Evolutionary conservation across 164 flowering plant genomes (phyloP).

Genomic region (Brasenia schreberi): DNA sequence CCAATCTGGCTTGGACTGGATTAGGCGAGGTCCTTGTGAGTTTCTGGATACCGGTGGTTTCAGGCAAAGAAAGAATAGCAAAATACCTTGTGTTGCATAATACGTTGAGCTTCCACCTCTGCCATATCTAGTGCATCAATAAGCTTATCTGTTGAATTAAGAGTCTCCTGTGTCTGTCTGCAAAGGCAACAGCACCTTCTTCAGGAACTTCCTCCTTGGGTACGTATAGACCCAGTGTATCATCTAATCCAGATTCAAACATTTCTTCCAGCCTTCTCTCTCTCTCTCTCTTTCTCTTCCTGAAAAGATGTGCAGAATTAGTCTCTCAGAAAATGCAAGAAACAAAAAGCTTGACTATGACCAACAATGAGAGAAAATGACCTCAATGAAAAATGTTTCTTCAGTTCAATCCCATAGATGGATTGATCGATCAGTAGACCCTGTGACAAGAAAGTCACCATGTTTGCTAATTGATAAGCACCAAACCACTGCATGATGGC

Average conservation of each 20-base stretch:
- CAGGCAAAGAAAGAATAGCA: neutral
- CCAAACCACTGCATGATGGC: constrained; percentile 87
- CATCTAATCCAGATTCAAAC: constrained; percentile 77
- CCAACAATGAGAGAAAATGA: constrained; percentile 9
- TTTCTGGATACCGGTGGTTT: no score
- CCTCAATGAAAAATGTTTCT: constrained; percentile 94
- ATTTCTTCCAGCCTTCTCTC: constrained; percentile 88
- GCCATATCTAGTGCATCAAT: constrained; percentile 84
- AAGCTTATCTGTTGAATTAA: constrained; percentile 63
- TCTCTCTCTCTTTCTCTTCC: constrained; percentile 99
- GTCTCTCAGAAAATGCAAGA: neutral
- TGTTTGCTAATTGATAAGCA: constrained; percentile 79
- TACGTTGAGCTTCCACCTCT: constrained; percentile 55
- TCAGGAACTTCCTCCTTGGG: constrained; percentile 78
- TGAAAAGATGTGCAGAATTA: constrained; percentile 16
- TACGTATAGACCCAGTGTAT: constrained; percentile 42
- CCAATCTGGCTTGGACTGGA: no score
- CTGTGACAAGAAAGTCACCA: constrained; percentile 89
- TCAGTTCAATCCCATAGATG: constrained; percentile 99
- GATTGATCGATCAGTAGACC: constrained; percentile 88
- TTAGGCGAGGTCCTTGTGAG: no score
- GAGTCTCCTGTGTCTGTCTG: constrained; percentile 83
- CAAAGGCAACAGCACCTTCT: constrained; percentile 80
- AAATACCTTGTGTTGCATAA: constrained; percentile 59
- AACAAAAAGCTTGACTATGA: neutral